A percentile compares a stretch with the other conserved stretches of the same genome.
phyloP scores from a whole-genome alignment of 192 early-diverging fungal genomes.

The Mortierella hygrophila region DNA sequence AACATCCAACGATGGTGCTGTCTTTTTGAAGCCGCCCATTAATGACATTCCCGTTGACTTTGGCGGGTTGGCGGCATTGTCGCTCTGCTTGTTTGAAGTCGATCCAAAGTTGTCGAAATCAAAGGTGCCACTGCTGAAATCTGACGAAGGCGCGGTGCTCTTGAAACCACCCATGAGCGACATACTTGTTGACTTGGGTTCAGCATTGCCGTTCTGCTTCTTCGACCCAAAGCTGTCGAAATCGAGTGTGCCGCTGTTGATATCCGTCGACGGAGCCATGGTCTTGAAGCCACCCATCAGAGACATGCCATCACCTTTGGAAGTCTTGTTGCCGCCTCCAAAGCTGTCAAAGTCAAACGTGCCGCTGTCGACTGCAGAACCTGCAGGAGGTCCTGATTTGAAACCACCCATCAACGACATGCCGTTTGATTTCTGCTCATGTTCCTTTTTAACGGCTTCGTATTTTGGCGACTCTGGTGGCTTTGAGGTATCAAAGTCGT shows the following conservation, averaged over 20 bases:
- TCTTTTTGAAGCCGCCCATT: slow-evolving; percentile 37
- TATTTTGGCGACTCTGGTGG: not conserved
- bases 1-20: slow-evolving; percentile 3
- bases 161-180: slow-evolving; percentile 32
- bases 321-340: not conserved
- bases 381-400: not conserved
- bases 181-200: slow-evolving; percentile 14
- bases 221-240: slow-evolving; percentile 36
- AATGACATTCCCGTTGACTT: slow-evolving; percentile 33
- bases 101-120: slow-evolving; percentile 37
- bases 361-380: slow-evolving; percentile 6
- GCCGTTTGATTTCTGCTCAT: slow-evolving; percentile 6
- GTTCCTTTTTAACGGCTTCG: not conserved
- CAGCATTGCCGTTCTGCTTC: slow-evolving; percentile 9
- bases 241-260: slow-evolving; percentile 16
- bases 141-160: not conserved
- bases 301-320: slow-evolving; percentile 17
- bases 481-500: slow-evolving; percentile 1
- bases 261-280: not conserved
- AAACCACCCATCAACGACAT: slow-evolving; percentile 31
- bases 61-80: not conserved
- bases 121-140: slow-evolving; percentile 29
- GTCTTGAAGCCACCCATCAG: slow-evolving; percentile 31
- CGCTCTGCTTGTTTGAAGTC: slow-evolving; percentile 20
- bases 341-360: slow-evolving; percentile 17